Percentiles rank a stretch among this genome's conserved stretches.
phyloP scores from a whole-genome alignment of 2,329 filamentous ascomycete species.

The Fusarium azukiicola region DNA sequence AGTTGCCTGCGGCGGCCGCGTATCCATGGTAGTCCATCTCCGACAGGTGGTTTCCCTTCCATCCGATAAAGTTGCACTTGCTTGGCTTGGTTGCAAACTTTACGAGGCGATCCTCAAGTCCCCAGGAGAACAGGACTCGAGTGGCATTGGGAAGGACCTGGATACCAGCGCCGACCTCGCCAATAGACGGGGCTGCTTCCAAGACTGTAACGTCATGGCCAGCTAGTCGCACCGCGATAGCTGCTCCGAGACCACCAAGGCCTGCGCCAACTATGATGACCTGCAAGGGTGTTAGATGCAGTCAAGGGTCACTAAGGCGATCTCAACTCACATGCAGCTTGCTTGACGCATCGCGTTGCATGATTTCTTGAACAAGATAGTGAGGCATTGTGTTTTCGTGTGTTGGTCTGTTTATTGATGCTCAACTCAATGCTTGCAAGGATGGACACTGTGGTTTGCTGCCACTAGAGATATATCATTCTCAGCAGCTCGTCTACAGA shows the following conservation, averaged over 20 bases:
- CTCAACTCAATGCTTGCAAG: neutral
- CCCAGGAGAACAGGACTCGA: conserved; percentile 51
- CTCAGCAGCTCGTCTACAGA: neutral
- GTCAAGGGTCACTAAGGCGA: neutral
- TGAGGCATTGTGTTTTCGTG: conserved; percentile 12
- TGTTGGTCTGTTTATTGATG: neutral
- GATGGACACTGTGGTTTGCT: neutral
- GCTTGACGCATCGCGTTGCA: conserved; percentile 38
- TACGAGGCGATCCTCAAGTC: conserved; percentile 43
- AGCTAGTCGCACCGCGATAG: conserved; percentile 49
- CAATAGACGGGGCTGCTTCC: conserved; percentile 48
- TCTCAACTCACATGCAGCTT: conserved; percentile 35
- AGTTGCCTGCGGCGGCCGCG: conserved; percentile 42
- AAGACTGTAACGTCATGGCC: conserved; percentile 53
- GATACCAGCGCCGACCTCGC: conserved; percentile 55
- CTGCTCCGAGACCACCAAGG: conserved; percentile 51
- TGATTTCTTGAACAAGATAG: conserved; percentile 33
- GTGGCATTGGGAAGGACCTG: conserved; percentile 53
- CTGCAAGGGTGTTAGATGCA: conserved; percentile 12
- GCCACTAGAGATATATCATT: conserved; percentile 5
- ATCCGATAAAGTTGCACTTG: conserved; percentile 53
- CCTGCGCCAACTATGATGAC: conserved; percentile 53
- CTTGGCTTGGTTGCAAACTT: conserved; percentile 48
- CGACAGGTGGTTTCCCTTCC: conserved; percentile 51
- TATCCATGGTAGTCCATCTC: conserved; percentile 52